These are phyloP conservation scores for Stephania japonica DNA, from an alignment of 164 flowering plant genomes.

Conservation along the genomic window DNA sequence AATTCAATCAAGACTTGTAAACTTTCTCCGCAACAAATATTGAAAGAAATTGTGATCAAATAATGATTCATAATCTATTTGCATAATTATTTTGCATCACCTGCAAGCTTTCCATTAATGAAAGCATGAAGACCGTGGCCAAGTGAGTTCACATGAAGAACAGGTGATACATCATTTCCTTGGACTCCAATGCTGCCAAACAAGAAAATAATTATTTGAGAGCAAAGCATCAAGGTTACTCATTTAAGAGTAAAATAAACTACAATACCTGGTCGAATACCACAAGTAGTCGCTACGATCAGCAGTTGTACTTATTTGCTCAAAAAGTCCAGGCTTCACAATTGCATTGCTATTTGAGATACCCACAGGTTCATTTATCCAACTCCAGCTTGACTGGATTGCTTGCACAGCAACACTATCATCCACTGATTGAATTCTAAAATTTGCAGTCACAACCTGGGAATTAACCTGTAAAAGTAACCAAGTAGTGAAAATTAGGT, in stretches of 20 bases:
- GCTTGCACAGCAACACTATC: conserved; percentile 24
- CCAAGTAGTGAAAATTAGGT: not conserved
- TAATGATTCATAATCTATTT: not conserved
- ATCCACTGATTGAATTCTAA: conserved; percentile 29
- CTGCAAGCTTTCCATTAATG: conserved; percentile 72
- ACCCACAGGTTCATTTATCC: conserved; percentile 79
- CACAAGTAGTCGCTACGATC: conserved; percentile 95
- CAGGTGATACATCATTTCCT: conserved; percentile 51
- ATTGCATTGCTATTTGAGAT: conserved; percentile 62
- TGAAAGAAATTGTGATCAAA: not conserved
- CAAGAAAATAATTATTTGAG: not conserved
- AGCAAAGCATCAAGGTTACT: not conserved
- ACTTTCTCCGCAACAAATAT: not conserved
- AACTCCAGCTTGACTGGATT: conserved; percentile 65
- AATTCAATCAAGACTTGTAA: not conserved
- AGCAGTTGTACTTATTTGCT: conserved; percentile 94
- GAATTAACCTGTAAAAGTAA: conserved; percentile 62
- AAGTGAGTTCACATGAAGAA: conserved; percentile 80
- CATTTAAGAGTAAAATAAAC: not conserved
- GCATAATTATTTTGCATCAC: conserved; percentile 29
- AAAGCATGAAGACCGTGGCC: conserved; percentile 87
- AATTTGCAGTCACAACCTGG: conserved; percentile 34
- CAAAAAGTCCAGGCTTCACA: conserved; percentile 50
- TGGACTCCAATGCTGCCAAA: conserved; percentile 48
- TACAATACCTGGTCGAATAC: conserved; percentile 82